A percentile compares a stretch with the other conserved stretches of the same genome.
These are phyloP conservation scores for Boletus eberwhitei DNA, from an alignment of 768 basidiomycete species.

Conservation along the genomic window DNA sequence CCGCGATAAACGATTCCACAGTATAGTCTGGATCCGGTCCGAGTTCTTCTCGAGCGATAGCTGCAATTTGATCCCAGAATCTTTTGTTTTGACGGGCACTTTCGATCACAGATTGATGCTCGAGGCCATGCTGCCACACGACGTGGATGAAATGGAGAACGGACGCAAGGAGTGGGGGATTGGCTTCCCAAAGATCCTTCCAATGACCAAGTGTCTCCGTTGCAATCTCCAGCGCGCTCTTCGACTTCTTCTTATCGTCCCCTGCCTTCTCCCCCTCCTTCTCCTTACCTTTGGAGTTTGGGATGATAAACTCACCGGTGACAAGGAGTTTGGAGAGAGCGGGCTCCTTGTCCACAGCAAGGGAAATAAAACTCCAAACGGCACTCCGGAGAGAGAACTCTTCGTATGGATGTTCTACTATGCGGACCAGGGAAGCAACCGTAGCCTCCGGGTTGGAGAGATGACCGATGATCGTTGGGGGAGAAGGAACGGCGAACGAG, in stretches of 20 bases:
- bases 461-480: constrained; percentile 75
- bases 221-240: constrained; percentile 67
- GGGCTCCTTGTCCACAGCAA: constrained; percentile 83
- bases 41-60: constrained; percentile 63
- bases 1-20: constrained; percentile 43
- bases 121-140: constrained; percentile 76
- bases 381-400: constrained; percentile 68
- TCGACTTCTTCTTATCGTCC: constrained; percentile 33
- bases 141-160: constrained; percentile 73
- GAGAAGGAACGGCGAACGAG: constrained; percentile 54
- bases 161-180: constrained; percentile 71
- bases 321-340: constrained; percentile 80
- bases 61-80: constrained; percentile 71
- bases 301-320: constrained; percentile 62
- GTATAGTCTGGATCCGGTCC: constrained; percentile 71
- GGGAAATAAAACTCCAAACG: constrained; percentile 80
- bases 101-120: constrained; percentile 62
- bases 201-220: constrained; percentile 63
- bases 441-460: constrained; percentile 73
- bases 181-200: constrained; percentile 73
- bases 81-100: constrained; percentile 50
- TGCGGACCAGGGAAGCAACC: constrained; percentile 62
- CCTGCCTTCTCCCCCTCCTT: constrained; percentile 16
- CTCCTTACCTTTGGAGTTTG: constrained; percentile 40
- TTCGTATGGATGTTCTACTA: constrained; percentile 77